A percentile compares a stretch with the other conserved stretches of the same genome.
Evolutionary conservation across 495 filamentous ascomycete genomes (phyloP).

Genomic region (Lepraria neglecta): DNA sequence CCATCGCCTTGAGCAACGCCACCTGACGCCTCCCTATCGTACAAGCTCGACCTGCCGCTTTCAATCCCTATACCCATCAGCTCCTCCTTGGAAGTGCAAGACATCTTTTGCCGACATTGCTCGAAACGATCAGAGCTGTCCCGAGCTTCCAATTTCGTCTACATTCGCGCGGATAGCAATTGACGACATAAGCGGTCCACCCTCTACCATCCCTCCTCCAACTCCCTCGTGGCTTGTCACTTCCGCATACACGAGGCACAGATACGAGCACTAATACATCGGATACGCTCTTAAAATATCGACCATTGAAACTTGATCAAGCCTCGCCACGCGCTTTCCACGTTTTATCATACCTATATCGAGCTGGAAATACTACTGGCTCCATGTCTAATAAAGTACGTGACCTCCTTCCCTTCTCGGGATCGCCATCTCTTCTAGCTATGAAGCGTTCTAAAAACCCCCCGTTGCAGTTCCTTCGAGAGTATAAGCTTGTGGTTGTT

Average conservation of each 20-base stretch:
- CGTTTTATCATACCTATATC: conserved; percentile 15
- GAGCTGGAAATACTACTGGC: conserved; percentile 22
- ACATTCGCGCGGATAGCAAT: conserved; percentile 20
- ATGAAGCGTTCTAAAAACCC: conserved; percentile 24
- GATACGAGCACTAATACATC: conserved; percentile 14
- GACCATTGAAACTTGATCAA: conserved; percentile 3
- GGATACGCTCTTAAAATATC: conserved; percentile 16
- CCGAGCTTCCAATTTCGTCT: neutral
- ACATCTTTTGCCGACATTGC: conserved; percentile 8
- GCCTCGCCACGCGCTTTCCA: conserved; percentile 17
- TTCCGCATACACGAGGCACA: neutral
- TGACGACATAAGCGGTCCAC: conserved; percentile 21
- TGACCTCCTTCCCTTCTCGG: conserved; percentile 12
- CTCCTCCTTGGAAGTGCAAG: conserved; percentile 16
- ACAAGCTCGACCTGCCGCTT: too few relatives aligned
- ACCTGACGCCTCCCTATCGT: neutral
- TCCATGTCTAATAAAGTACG: conserved; percentile 31
- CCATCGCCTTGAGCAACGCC: conserved; percentile 6
- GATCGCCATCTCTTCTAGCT: neutral
- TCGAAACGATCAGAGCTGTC: conserved; percentile 5
- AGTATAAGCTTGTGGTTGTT: conserved; percentile 98
- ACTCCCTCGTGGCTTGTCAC: conserved; percentile 8
- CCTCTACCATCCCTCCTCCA: conserved; percentile 9
- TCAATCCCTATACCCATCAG: neutral
- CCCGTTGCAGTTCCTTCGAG: conserved; percentile 73